These are phyloP conservation scores for Houttuynia cordata DNA, from an alignment of 164 flowering plant genomes.

Conservation along the genomic window DNA sequence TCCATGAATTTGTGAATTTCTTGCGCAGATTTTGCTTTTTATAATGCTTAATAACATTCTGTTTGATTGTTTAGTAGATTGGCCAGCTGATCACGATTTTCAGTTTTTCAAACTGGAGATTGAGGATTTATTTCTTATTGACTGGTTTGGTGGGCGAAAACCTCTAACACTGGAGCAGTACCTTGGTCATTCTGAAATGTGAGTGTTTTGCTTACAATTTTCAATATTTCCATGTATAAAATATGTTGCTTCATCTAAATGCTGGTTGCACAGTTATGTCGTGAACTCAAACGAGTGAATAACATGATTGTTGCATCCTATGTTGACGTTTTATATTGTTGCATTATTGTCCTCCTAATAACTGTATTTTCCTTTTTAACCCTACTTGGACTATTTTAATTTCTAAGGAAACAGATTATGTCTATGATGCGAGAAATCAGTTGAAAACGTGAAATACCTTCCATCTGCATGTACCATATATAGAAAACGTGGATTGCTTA, in stretches of 20 bases:
- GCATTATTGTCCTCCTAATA: not conserved
- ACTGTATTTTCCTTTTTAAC: not conserved
- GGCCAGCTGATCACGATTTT: conserved; percentile 81
- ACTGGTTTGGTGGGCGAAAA: conserved; percentile 84
- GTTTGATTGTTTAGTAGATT: conserved; percentile 31
- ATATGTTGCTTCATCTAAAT: not conserved
- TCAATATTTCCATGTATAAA: not conserved
- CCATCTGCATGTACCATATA: too few species aligned
- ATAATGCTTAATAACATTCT: not conserved
- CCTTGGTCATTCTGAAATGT: conserved; percentile 35
- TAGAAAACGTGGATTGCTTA: too few species aligned
- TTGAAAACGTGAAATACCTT: too few species aligned
- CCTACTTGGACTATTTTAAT: not conserved
- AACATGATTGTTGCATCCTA: not conserved
- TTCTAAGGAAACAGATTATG: not conserved
- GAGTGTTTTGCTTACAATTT: conserved; percentile 19
- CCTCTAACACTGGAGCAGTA: conserved; percentile 71
- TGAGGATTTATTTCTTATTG: conserved; percentile 61
- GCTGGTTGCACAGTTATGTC: not conserved
- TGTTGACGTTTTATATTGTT: not conserved
- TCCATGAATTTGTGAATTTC: not conserved
- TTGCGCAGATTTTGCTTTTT: not conserved
- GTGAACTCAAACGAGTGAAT: not conserved
- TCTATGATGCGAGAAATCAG: not conserved
- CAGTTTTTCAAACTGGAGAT: conserved; percentile 65